These are phyloP conservation scores for Candida sithepensis DNA, from an alignment of 805 yeast genomes.

Conservation along the genomic window DNA sequence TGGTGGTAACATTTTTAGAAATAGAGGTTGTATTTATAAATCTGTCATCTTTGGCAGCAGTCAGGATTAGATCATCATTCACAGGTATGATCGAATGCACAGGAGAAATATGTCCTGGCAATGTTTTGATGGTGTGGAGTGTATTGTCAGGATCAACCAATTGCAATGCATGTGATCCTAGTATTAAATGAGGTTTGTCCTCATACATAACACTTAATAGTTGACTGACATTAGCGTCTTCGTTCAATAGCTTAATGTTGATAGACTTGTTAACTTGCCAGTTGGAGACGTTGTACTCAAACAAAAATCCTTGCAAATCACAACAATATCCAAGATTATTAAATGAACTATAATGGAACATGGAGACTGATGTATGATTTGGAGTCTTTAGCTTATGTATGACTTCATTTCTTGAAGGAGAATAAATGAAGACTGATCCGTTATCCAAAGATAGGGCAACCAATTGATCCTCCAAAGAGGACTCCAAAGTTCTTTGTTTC, in stretches of 20 bases:
- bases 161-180: constrained; percentile 66
- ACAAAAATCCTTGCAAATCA: constrained; percentile 54
- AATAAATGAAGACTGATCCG: constrained; percentile 62
- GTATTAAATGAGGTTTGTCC: constrained; percentile 42
- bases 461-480: constrained; percentile 37
- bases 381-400: constrained; percentile 41
- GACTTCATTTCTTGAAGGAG: constrained; percentile 61
- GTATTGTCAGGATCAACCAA: constrained; percentile 42
- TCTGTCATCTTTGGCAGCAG: constrained; percentile 76
- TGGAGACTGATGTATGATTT: constrained; percentile 28
- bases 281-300: constrained; percentile 56
- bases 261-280: constrained; percentile 41
- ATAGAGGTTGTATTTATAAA: constrained; percentile 69
- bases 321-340: constrained; percentile 53
- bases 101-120: constrained; percentile 77
- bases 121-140: constrained; percentile 42
- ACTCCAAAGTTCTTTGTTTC: constrained; percentile 27
- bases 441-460: constrained; percentile 62
- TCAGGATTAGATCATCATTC: constrained; percentile 47
- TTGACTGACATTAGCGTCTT: constrained; percentile 20
- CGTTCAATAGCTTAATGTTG: constrained; percentile 39
- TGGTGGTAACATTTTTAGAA: constrained; percentile 38
- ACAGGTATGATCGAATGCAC: constrained; percentile 46
- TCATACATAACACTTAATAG: constrained; percentile 19
- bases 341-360: constrained; percentile 41